phyloP scores from a whole-genome alignment of 2,329 filamentous ascomycete species.

The Sporothrix euskadiensis region DNA sequence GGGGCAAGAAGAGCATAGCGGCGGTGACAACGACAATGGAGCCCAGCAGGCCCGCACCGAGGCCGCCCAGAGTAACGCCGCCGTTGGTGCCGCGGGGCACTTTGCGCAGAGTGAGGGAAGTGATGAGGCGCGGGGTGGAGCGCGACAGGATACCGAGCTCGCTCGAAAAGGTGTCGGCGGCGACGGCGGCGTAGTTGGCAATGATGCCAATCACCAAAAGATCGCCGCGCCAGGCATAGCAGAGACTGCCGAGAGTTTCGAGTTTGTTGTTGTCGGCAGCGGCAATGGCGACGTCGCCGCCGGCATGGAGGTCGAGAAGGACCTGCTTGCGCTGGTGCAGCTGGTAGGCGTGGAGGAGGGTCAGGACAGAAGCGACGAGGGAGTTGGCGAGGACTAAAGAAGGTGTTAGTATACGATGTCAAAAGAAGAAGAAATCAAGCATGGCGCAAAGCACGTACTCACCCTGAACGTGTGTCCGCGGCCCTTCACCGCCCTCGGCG shows the following conservation, averaged over 20 bases:
- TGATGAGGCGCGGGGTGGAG: constrained; percentile 78
- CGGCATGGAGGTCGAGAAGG: constrained; percentile 40
- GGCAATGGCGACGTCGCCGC: constrained; percentile 29
- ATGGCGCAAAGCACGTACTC: constrained; percentile 19
- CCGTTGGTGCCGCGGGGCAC: constrained; percentile 94
- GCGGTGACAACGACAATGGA: constrained; percentile 68
- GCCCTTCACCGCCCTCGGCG: constrained; percentile 68
- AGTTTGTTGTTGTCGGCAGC: background rate
- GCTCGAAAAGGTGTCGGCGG: constrained; percentile 91
- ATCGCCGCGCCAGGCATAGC: constrained; percentile 63
- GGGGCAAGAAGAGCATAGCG: constrained; percentile 67
- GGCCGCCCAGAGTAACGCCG: constrained; percentile 75
- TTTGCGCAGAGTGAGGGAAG: constrained; percentile 69
- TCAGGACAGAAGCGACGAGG: constrained; percentile 67
- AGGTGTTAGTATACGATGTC: background rate
- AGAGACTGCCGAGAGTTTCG: constrained; percentile 48
- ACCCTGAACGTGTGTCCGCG: constrained; percentile 81
- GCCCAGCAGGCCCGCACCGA: constrained; percentile 72
- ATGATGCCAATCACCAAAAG: constrained; percentile 66
- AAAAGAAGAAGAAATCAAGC: background rate
- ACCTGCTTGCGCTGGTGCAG: constrained; percentile 51
- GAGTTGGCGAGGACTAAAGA: constrained; percentile 78
- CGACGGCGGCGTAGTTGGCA: constrained; percentile 85
- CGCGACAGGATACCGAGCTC: constrained; percentile 89
- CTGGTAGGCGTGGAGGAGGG: constrained; percentile 61